Evolutionary conservation across 768 basidiomycete genomes (phyloP), one percentile per base, ranked within the genome.

Genomic region (Tephrocybe rancida): DNA sequence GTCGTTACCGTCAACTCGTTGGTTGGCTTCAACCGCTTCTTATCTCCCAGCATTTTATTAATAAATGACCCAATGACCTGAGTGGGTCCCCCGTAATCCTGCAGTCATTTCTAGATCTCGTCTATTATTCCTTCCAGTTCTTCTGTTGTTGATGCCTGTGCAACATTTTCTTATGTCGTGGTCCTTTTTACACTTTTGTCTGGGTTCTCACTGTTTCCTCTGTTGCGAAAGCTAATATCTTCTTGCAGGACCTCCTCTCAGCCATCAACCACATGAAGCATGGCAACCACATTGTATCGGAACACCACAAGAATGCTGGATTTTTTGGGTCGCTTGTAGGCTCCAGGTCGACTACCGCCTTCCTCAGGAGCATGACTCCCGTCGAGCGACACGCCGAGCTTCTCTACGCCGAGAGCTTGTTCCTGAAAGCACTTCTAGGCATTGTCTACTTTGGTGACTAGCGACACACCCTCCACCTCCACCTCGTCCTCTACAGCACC

Each of bases 401-500:
- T 19, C 86, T 91, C 3, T 97, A 90, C 50, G 95, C 94, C 0
- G 96, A 98, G 70, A 87, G 83, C 54, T 69, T 94, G 32, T 81
- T 80, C 49, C 77, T 80, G 55, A 82, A 78, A 66, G 88, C 90
- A 0, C 69, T 98, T 1, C 75, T 98, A 10, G 93, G 94, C 0
- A 92, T 98, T 54, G 85, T 96, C 24, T 92, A 92, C 63, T 90
- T 88, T 0, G 92, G 92, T 2, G 92, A 95, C 64, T 96, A 94
- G 95, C 76, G 5, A 19, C 43, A 29, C n/a, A 21, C n/a, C 19
- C 50, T 13, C 50, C 22, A 14, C 54, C 25, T 30, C 48, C 18
- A 34, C 55, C 18, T 14, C 58, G 18, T 42, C 54, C 0, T 45
- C 9, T 18, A 34, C 26, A 54, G 55, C 6, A 3, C 30, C 29